Percentiles rank a stretch among this genome's conserved stretches.
Conservation (phyloP, 2,329 filamentous ascomycete species). For the Trichoderma oligosporum region DNA sequence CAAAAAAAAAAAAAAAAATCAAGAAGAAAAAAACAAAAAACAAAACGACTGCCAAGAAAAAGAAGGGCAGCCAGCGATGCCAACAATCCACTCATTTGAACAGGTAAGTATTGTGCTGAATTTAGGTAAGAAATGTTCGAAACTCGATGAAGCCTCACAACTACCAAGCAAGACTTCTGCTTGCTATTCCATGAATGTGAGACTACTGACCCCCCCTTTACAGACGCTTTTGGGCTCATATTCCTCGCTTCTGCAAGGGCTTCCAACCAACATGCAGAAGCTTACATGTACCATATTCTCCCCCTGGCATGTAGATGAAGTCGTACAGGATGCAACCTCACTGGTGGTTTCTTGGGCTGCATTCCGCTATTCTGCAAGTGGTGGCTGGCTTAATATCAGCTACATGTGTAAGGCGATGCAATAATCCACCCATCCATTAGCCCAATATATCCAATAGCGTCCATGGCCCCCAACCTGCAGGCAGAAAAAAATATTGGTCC, state of each 20-base stretch:
- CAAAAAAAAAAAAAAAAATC: no score
- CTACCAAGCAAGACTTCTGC: background rate
- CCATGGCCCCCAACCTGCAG: background rate
- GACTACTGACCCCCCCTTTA: slow-evolving; percentile 11
- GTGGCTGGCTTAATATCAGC: slow-evolving; percentile 5
- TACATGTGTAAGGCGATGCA: background rate
- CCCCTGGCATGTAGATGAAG: background rate
- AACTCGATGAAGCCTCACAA: background rate
- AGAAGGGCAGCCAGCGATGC: background rate
- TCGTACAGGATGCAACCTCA: background rate
- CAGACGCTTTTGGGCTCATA: background rate
- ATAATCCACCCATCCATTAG: slow-evolving; percentile 6
- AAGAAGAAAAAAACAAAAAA: background rate
- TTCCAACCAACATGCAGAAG: background rate
- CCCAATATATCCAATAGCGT: background rate
- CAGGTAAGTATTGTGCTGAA: background rate
- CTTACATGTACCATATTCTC: background rate
- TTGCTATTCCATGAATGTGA: background rate
- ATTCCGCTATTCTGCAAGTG: background rate
- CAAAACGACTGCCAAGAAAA: background rate
- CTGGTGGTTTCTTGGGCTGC: background rate
- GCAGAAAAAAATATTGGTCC: background rate
- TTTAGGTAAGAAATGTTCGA: slow-evolving; percentile 1
- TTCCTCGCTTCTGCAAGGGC: background rate
- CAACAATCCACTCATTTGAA: background rate